A percentile compares a stretch with the other conserved stretches of the same genome.
Evolutionary conservation across 2,329 filamentous ascomycete genomes (phyloP).

Genomic region (Dothideomycetidae sp.): DNA sequence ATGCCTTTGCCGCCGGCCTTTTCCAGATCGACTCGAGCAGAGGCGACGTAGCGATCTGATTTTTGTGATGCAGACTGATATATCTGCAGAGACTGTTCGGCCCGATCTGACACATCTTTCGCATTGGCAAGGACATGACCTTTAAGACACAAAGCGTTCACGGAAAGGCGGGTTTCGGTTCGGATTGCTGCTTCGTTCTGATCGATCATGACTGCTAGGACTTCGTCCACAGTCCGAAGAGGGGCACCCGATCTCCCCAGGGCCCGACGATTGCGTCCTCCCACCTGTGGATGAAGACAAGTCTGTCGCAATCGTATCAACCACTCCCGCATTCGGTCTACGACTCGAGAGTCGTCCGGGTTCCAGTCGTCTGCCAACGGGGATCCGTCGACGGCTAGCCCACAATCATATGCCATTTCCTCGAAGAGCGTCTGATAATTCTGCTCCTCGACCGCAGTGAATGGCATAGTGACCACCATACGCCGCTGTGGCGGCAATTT

Average conservation of each 20-base stretch:
- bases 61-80: conserved; percentile 43
- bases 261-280: conserved; percentile 48
- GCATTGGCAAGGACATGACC: conserved; percentile 73
- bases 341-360: conserved; percentile 38
- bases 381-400: conserved; percentile 48
- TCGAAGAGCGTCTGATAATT: conserved; percentile 66
- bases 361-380: conserved; percentile 51
- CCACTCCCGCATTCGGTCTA: conserved; percentile 67
- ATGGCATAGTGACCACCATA: conserved; percentile 76
- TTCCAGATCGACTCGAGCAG: conserved; percentile 45
- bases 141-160: conserved; percentile 49
- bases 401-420: conserved; percentile 57
- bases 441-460: conserved; percentile 81
- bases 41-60: conserved; percentile 39
- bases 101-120: conserved; percentile 36
- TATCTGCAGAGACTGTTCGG: conserved; percentile 52
- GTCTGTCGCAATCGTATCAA: conserved; percentile 66
- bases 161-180: conserved; percentile 46
- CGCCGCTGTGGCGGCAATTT: conserved; percentile 69
- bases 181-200: conserved; percentile 57
- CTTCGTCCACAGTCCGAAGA: conserved; percentile 69
- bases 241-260: conserved; percentile 48
- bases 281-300: conserved; percentile 74
- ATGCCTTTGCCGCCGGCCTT: conserved; percentile 14
- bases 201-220: conserved; percentile 83